Evolutionary conservation across 768 basidiomycete species (phyloP).

Genomic region (Suillus subluteus): DNA sequence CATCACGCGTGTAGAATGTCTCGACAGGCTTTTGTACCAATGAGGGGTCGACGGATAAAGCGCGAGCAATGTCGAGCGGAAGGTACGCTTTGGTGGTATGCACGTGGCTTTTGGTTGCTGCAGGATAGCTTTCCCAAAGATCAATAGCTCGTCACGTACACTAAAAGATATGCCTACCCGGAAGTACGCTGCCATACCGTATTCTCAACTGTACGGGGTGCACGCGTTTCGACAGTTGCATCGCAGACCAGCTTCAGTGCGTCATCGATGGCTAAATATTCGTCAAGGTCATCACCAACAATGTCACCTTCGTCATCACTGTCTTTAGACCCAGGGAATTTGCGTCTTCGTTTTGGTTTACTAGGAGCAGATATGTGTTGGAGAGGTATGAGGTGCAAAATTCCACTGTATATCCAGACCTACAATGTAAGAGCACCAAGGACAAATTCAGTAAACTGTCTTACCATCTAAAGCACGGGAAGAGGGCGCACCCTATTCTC

Average conservation of each 20-base stretch:
- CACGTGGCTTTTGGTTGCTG: constrained; percentile 60
- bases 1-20: constrained; percentile 95
- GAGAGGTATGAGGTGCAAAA: constrained; percentile 87
- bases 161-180: constrained; percentile 44
- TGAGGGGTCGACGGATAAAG: constrained; percentile 61
- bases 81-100: constrained; percentile 82
- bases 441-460: constrained; percentile 35
- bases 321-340: constrained; percentile 43
- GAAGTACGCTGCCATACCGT: constrained; percentile 72
- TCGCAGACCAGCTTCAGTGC: constrained; percentile 68
- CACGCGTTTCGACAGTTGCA: constrained; percentile 53
- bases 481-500: constrained; percentile 82
- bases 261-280: constrained; percentile 61
- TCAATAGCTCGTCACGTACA: not conserved
- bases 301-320: constrained; percentile 56
- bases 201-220: constrained; percentile 62
- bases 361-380: constrained; percentile 68
- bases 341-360: constrained; percentile 54
- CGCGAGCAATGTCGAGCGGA: constrained; percentile 78
- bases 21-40: constrained; percentile 88
- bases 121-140: constrained; percentile 64
- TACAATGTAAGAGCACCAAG: constrained; percentile 41
- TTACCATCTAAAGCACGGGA: constrained; percentile 34
- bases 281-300: constrained; percentile 44
- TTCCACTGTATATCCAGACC: constrained; percentile 90